Evolutionary conservation across 2,329 filamentous ascomycete species (phyloP).

Genomic region (Cladophialophora carrionii): DNA sequence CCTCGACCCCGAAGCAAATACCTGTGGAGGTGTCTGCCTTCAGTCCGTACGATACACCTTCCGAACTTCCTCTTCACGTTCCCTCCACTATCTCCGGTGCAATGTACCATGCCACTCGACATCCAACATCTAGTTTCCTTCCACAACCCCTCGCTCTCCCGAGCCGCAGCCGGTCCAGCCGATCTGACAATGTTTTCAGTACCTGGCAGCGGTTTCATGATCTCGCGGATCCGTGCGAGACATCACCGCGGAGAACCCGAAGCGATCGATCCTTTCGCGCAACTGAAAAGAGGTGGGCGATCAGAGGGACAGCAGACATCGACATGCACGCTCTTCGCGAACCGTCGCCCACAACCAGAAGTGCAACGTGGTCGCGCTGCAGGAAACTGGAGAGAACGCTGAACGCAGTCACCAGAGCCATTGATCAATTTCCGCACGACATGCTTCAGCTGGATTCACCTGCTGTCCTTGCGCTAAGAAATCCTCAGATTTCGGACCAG

Average conservation of each 20-base stretch:
- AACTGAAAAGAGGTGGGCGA: conserved; percentile 4
- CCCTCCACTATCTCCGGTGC: conserved; percentile 8
- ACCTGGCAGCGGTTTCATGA: neutral
- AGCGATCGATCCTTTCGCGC: conserved; percentile 13
- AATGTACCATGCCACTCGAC: neutral
- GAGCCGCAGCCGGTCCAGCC: conserved; percentile 11
- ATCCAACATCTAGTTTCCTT: conserved; percentile 12
- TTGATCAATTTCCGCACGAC: conserved; percentile 27
- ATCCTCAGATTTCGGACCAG: conserved; percentile 16
- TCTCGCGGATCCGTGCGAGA: conserved; percentile 28
- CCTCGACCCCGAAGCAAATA: conserved; percentile 27
- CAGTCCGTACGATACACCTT: conserved; percentile 36
- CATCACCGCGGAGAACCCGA: conserved; percentile 17
- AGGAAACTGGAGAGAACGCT: conserved; percentile 25
- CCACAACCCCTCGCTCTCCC: conserved; percentile 17
- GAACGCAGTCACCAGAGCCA: conserved; percentile 26
- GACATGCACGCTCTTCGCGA: neutral
- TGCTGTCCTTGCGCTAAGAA: conserved; percentile 19
- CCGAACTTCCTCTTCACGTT: conserved; percentile 14
- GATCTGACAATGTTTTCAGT: conserved; percentile 17
- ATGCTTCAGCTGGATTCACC: conserved; percentile 30
- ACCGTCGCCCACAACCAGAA: conserved; percentile 16
- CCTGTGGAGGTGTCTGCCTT: conserved; percentile 33
- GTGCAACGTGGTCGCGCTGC: conserved; percentile 24
- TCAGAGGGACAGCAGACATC: neutral